Percentiles rank a stretch among this genome's conserved stretches.
These are phyloP conservation scores for Wickerhamomyces kurtzmanii DNA, from an alignment of 805 yeast genomes.

Conservation along the genomic window DNA sequence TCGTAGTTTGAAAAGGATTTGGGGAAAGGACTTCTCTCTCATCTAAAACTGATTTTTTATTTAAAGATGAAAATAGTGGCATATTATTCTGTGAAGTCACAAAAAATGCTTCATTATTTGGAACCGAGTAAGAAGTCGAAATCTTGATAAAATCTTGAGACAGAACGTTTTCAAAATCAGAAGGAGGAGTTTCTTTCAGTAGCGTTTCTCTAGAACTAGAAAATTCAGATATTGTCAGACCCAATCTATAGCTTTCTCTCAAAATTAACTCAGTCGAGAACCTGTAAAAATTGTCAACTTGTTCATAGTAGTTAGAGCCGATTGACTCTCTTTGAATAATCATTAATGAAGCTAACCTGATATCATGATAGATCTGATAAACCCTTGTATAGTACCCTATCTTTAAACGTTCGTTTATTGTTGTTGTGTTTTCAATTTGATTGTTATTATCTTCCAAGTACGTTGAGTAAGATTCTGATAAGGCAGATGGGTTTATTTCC, in stretches of 20 bases:
- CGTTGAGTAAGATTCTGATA: slow-evolving; percentile 1
- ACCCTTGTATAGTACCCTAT: slow-evolving; percentile 29
- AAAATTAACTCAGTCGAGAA: slow-evolving; percentile 52
- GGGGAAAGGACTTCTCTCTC: slow-evolving; percentile 61
- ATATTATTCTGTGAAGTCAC: slow-evolving; percentile 51
- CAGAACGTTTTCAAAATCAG: slow-evolving; percentile 27
- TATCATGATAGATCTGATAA: slow-evolving; percentile 57
- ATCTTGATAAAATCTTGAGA: slow-evolving; percentile 53
- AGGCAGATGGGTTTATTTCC: slow-evolving; percentile 1
- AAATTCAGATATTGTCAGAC: slow-evolving; percentile 16
- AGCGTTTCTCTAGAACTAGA: slow-evolving; percentile 6
- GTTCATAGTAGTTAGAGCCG: slow-evolving; percentile 37
- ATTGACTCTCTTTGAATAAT: slow-evolving; percentile 35
- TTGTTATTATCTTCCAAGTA: background rate
- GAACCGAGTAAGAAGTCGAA: slow-evolving; percentile 36
- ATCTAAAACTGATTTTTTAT: slow-evolving; percentile 64
- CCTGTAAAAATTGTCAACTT: slow-evolving; percentile 54
- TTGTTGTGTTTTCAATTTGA: slow-evolving; percentile 17
- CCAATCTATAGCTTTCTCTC: slow-evolving; percentile 45
- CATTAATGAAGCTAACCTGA: slow-evolving; percentile 44
- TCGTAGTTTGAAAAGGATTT: slow-evolving; percentile 56
- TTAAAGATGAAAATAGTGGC: slow-evolving; percentile 73
- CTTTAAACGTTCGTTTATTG: slow-evolving; percentile 32
- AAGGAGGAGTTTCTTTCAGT: slow-evolving; percentile 11
- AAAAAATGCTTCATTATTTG: slow-evolving; percentile 58